These are phyloP conservation scores for Schizosaccharomyces octosporus DNA, from an alignment of 805 yeast species.

Conservation along the genomic window DNA sequence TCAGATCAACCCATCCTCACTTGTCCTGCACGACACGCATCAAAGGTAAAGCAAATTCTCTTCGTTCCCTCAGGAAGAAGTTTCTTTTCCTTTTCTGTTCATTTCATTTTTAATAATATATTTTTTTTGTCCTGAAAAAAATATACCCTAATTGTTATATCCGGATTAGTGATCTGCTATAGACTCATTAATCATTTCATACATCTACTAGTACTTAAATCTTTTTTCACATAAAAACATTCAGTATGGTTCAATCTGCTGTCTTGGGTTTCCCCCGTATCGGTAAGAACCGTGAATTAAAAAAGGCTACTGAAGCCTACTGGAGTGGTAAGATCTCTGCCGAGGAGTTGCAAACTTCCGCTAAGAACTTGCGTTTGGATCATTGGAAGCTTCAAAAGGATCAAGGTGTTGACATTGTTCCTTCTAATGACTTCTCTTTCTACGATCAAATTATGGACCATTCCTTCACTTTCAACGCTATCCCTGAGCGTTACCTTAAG, in stretches of 20 bases:
- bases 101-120: not conserved
- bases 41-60: not conserved
- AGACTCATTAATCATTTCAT: too few species aligned
- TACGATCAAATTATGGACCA: slow-evolving; percentile 92
- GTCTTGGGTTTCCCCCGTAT: slow-evolving; percentile 95
- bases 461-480: slow-evolving; percentile 75
- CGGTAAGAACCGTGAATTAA: slow-evolving; percentile 97
- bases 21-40: not conserved
- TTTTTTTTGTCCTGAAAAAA: not conserved
- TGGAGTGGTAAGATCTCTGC: slow-evolving; percentile 82
- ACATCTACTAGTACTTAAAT: too few species aligned
- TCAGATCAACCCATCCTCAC: not conserved
- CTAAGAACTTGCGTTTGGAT: slow-evolving; percentile 80
- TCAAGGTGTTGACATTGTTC: slow-evolving; percentile 90
- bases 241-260: slow-evolving; percentile 77
- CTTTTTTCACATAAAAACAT: not conserved
- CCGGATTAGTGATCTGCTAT: too few species aligned
- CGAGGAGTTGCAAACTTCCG: slow-evolving; percentile 73
- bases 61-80: not conserved
- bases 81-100: not conserved
- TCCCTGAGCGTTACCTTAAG: slow-evolving; percentile 93
- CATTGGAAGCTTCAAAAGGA: slow-evolving; percentile 96
- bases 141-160: too few species aligned
- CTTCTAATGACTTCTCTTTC: slow-evolving; percentile 94
- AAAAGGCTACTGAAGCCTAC: slow-evolving; percentile 96